Evolutionary conservation across 2,329 filamentous ascomycete genomes (phyloP), one percentile per base, ranked within the genome.

Genomic region (Didymella keratinophila): DNA sequence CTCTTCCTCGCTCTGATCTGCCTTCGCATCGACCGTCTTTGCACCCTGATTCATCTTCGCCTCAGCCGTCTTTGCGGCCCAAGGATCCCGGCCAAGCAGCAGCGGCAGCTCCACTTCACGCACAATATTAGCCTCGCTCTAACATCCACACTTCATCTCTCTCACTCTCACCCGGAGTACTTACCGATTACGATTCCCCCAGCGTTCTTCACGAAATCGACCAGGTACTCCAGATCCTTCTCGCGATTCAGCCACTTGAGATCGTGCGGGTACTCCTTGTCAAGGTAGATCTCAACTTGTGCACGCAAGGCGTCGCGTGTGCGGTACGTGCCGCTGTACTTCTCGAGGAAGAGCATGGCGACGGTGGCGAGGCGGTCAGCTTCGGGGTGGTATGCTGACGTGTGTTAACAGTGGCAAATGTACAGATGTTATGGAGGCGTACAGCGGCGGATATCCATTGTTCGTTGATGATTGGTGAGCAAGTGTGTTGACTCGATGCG

Each of bases 181-280:
- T 34, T 39, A 47, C 51, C 43, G 12, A 55, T 23, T 8, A 21
- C 34, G 2, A 55, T 23, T 3, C 52, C 52, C n/a, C 52, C 52
- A 28, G 12, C 25, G 1, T 2, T 41, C n/a, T 37, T 14, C 4
- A 49, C 21, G n/a, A 34, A n/a, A 8, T 43, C 37, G 0, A 49
- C n/a, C 27, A 55, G 5, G 9, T 23, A 9, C 8, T 49, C 44
- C 28, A 49, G 28, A 16, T 55, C 44, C 7, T 11, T 43, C 16
- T 36, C 21, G 20, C 28, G n/a, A 3, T 49, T 25, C 4, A 55
- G n/a, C 52, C 52, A 55, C 7, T 2, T 14, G 3, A 49, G 25
- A 3, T 55, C 44, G 1, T 23, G 20, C 6, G 8, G 8, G 10
- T 43, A 44, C 20, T 55, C 28, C 10, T 34, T 48, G 27, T 43